A percentile compares a stretch with the other conserved stretches of the same genome.
These are phyloP conservation scores for Leptographium flavum DNA, from an alignment of 2,329 filamentous ascomycete species.

Conservation along the genomic window DNA sequence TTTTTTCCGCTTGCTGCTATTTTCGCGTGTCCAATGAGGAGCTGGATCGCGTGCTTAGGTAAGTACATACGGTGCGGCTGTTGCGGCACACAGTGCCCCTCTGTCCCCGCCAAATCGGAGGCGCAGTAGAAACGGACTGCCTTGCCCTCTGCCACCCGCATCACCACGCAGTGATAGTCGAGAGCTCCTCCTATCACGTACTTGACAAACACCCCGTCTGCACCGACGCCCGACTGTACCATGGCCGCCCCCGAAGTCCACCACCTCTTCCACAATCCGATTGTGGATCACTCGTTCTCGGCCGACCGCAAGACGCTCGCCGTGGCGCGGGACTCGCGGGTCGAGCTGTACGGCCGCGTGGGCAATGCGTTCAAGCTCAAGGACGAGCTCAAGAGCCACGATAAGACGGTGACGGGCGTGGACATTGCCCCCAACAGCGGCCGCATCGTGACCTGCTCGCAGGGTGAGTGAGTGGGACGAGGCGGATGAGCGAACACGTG, in stretches of 20 bases:
- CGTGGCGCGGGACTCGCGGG: conserved; percentile 75
- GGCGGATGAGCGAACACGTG: background rate
- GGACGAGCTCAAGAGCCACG: conserved; percentile 89
- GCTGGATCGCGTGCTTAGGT: background rate
- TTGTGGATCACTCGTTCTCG: conserved; percentile 96
- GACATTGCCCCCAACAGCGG: conserved; percentile 86
- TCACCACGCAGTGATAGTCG: conserved; percentile 60
- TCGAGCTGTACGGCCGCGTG: conserved; percentile 71
- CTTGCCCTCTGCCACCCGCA: background rate
- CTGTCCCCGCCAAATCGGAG: background rate
- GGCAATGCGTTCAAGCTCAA: conserved; percentile 69
- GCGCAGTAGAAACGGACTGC: background rate
- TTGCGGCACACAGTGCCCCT: background rate
- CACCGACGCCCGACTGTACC: conserved; percentile 14
- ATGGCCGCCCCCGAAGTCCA: conserved; percentile 88
- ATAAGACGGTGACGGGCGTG: conserved; percentile 91
- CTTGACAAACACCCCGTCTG: background rate
- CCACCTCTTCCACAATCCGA: conserved; percentile 91
- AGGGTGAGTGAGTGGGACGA: conserved; percentile 42
- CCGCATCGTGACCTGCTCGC: conserved; percentile 93
- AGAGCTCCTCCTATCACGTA: conserved; percentile 84
- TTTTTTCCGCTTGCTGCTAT: background rate
- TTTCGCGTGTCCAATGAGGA: background rate
- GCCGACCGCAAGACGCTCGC: conserved; percentile 78
- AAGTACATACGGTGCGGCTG: background rate